These are phyloP conservation scores for Chrysopogon serrulatus DNA, from an alignment of 176 grass and related monocot species.

Conservation along the genomic window DNA sequence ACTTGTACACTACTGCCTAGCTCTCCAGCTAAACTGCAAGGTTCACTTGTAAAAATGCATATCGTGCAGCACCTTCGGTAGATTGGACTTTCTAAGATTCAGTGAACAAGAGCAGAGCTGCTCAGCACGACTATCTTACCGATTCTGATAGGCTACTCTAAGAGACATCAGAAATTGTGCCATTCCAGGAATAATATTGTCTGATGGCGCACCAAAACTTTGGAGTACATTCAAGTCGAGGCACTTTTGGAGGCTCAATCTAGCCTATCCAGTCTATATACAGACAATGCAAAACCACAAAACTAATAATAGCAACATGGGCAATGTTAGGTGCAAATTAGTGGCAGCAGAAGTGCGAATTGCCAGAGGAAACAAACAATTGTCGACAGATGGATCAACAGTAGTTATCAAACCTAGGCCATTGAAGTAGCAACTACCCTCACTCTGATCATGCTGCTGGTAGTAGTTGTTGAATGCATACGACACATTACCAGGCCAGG, in stretches of 20 bases:
- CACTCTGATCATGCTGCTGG: slow-evolving; percentile 78
- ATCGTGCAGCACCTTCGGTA: not conserved
- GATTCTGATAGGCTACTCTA: not conserved
- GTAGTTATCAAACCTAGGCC: slow-evolving; percentile 83
- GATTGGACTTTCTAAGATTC: not conserved
- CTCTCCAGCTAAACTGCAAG: not conserved
- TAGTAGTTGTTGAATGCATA: slow-evolving; percentile 93
- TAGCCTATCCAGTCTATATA: slow-evolving; percentile 17
- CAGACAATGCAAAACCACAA: not conserved
- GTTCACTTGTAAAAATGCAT: not conserved
- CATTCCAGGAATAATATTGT: not conserved
- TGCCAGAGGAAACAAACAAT: slow-evolving; percentile 70
- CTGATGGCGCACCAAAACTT: not conserved
- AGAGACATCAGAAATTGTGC: not conserved
- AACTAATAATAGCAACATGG: slow-evolving; percentile 18
- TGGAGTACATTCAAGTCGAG: not conserved
- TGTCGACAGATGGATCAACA: slow-evolving; percentile 75
- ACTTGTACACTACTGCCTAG: too few relatives aligned
- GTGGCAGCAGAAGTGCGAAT: slow-evolving; percentile 46
- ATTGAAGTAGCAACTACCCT: slow-evolving; percentile 68
- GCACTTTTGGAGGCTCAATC: not conserved
- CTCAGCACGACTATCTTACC: not conserved
- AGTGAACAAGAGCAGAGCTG: not conserved
- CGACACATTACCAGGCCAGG: slow-evolving; percentile 86
- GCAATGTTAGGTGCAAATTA: slow-evolving; percentile 25